Evolutionary conservation across 139 green algal genomes (phyloP), one percentile per base, ranked within the genome.

Genomic region (Chlamydomonas sp.): DNA sequence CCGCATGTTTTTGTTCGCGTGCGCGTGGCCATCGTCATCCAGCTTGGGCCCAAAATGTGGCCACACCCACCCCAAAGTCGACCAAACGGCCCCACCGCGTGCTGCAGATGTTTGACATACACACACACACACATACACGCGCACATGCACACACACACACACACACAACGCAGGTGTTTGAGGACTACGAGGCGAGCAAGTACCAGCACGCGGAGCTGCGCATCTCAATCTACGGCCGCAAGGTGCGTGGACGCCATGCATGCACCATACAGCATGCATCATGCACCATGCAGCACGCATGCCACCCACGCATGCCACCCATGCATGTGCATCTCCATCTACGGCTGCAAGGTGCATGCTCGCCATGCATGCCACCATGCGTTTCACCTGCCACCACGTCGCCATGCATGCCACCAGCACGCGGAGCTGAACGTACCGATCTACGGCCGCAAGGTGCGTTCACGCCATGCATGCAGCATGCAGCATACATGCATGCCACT

Each of bases 171-270:
- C n/a, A n/a, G n/a, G 92, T 97, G 58, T 86, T 94, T 33, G 67
- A 24, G 2, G 90, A 96, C 79, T 75, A 96, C 37, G 83, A 90
- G 72, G 82, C 82, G 4, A 83, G 70, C 78, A 97, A 96, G 83
- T 97, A 97, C 76, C 91, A 97, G 85, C 91, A 96, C 74, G 91
- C 91, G 1, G 88, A 91, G 79, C 80, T 79, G 79, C 67, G 78
- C 29, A 80, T 85, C 61, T 70, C 38, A 70, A 78, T 89, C 48
- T 89, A 89, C 70, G 77, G 81, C 3, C 78, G 74, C 65, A 88
- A 89, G 88, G 96, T 80, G 93, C 97, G 87, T 97, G 92, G 91
- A 54, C 13, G 13, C 13, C 16, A 54, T 20, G 20, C 43, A 54
- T 54, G 43, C 43, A n/a, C n/a, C n/a, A n/a, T 54, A 54, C 13